Percentiles rank a stretch among this genome's conserved stretches.
Evolutionary conservation across 257 asterid species (phyloP).

Genomic region (Scutellaria barbata): DNA sequence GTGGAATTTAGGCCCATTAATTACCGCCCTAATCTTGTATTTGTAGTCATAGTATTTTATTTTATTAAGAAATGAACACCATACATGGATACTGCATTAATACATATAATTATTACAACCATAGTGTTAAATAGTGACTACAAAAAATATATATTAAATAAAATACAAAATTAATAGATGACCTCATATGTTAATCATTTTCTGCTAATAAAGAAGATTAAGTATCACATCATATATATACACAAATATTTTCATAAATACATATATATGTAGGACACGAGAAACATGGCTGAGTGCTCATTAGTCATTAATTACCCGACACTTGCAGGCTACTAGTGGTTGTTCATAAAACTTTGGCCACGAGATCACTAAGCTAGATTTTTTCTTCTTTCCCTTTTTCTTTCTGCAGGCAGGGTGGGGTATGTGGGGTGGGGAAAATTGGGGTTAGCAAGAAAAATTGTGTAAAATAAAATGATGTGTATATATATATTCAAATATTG

Average conservation of each 20-base stretch:
- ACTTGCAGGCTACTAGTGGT: conserved; percentile 26
- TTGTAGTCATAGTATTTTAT: background rate
- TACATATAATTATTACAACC: no score
- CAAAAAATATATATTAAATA: no score
- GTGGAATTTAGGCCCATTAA: conserved; percentile 35
- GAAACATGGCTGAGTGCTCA: conserved; percentile 22
- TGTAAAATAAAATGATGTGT: conserved; percentile 5
- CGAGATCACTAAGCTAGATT: conserved; percentile 22
- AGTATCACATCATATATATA: no score
- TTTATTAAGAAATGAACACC: background rate
- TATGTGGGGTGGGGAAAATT: background rate
- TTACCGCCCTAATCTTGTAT: conserved; percentile 15
- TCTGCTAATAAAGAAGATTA: no score
- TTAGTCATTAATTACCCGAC: conserved; percentile 22
- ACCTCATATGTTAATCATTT: no score
- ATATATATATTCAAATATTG: background rate
- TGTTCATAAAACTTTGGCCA: conserved; percentile 30
- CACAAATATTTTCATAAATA: no score
- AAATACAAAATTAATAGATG: no score
- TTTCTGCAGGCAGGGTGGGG: conserved; percentile 5
- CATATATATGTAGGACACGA: background rate
- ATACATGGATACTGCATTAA: background rate
- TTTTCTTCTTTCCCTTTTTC: conserved; percentile 6
- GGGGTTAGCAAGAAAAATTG: background rate
- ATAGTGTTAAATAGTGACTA: no score